Evolutionary conservation across 1,139 yeast species (phyloP).

Genomic region (Arxiozyma heterogenica): DNA sequence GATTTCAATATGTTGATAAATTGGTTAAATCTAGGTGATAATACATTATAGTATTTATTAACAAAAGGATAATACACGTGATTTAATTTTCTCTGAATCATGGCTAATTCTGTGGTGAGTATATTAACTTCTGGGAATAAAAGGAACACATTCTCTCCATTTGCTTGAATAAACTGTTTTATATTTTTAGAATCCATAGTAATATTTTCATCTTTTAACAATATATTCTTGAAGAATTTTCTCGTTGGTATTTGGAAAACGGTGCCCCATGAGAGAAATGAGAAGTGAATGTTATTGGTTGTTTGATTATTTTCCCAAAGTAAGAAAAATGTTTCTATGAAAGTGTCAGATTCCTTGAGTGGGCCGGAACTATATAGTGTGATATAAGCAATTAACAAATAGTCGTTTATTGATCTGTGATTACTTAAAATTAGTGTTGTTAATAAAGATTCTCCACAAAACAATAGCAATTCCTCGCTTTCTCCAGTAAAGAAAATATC

Average conservation of each 20-base stretch:
- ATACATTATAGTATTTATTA: constrained; percentile 43
- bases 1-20: constrained; percentile 41
- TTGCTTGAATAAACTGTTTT: constrained; percentile 7
- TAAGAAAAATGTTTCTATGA: neutral
- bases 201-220: constrained; percentile 25
- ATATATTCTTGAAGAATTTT: constrained; percentile 16
- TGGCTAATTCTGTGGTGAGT: constrained; percentile 39
- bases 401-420: constrained; percentile 29
- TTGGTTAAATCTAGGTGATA: constrained; percentile 54
- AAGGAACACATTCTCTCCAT: constrained; percentile 31
- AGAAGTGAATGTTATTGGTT: constrained; percentile 9
- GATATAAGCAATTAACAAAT: constrained; percentile 20
- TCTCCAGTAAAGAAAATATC: constrained; percentile 19
- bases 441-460: constrained; percentile 6
- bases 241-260: constrained; percentile 22
- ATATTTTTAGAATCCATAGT: constrained; percentile 11
- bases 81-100: constrained; percentile 43
- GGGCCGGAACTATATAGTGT: constrained; percentile 8
- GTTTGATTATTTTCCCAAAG: constrained; percentile 6
- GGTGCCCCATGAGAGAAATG: constrained; percentile 26
- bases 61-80: constrained; percentile 39
- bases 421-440: constrained; percentile 25
- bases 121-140: constrained; percentile 68
- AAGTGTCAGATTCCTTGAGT: neutral
- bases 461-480: constrained; percentile 16